These are phyloP conservation scores for Tetradesmus lagerheimii DNA, from an alignment of 139 green algal species.

Conservation along the genomic window DNA sequence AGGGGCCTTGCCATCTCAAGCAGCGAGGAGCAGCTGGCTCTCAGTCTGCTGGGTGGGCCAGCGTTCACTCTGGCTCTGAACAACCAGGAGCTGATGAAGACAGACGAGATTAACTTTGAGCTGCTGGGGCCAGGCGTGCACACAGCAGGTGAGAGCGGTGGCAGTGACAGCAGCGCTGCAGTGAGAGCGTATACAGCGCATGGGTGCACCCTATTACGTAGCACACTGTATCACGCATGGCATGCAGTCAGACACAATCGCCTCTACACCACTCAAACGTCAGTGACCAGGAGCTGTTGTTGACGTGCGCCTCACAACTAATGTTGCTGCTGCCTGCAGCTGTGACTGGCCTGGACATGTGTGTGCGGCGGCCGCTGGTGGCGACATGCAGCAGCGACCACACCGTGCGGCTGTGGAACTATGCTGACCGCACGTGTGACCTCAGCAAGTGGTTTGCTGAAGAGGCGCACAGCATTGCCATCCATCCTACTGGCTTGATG, in stretches of 20 bases:
- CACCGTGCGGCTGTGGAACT: slow-evolving; percentile 91
- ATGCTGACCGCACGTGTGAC: slow-evolving; percentile 78
- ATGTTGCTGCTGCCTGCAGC: slow-evolving; percentile 7
- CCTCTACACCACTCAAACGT: background rate
- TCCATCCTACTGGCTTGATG: slow-evolving; percentile 87
- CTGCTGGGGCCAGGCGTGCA: slow-evolving; percentile 47
- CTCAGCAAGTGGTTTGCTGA: slow-evolving; percentile 77
- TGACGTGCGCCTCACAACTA: no score
- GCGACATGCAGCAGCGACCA: slow-evolving; percentile 82
- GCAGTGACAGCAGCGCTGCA: background rate
- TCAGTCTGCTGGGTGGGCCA: slow-evolving; percentile 61
- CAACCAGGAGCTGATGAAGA: slow-evolving; percentile 82
- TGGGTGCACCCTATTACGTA: background rate
- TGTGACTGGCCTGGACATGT: slow-evolving; percentile 83
- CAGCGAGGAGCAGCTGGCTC: slow-evolving; percentile 84
- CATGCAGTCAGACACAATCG: no score
- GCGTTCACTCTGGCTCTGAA: slow-evolving; percentile 76
- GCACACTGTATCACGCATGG: no score
- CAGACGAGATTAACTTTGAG: slow-evolving; percentile 89
- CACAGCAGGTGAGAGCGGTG: slow-evolving; percentile 29
- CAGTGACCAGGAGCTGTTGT: background rate
- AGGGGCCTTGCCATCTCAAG: slow-evolving; percentile 75
- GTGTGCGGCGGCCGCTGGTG: slow-evolving; percentile 85
- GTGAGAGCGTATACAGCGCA: background rate
- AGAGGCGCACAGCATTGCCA: slow-evolving; percentile 83